Percentiles rank a stretch among this genome's conserved stretches.
These are phyloP conservation scores for Ophiostoma montium DNA, from an alignment of 2,329 filamentous ascomycete genomes.

Conservation along the genomic window DNA sequence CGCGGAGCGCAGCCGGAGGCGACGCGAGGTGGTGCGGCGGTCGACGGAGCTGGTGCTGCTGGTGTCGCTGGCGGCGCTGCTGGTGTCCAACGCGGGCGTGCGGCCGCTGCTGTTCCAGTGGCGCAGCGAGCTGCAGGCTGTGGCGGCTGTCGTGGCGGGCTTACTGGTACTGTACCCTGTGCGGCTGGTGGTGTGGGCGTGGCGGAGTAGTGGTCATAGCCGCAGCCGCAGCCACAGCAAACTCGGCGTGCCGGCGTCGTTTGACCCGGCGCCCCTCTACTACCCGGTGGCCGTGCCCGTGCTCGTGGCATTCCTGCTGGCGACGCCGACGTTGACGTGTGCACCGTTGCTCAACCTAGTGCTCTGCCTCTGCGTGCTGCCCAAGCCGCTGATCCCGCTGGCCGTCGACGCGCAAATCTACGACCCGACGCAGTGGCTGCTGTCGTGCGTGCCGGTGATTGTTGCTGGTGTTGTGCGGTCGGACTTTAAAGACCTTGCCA, in stretches of 20 bases:
- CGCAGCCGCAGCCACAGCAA: constrained; percentile 17
- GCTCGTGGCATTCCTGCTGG: constrained; percentile 62
- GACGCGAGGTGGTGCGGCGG: constrained; percentile 38
- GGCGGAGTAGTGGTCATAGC: not conserved
- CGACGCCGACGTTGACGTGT: constrained; percentile 45
- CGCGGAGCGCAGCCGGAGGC: constrained; percentile 25
- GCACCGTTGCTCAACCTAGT: constrained; percentile 46
- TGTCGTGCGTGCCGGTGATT: constrained; percentile 46
- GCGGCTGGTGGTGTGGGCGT: constrained; percentile 28
- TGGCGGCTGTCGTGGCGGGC: constrained; percentile 22
- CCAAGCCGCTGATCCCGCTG: constrained; percentile 56
- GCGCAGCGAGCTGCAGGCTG: constrained; percentile 31
- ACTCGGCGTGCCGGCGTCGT: constrained; percentile 52
- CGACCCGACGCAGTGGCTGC: constrained; percentile 62
- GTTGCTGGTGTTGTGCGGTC: not conserved
- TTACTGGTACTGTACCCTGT: constrained; percentile 44
- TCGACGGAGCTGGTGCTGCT: constrained; percentile 38
- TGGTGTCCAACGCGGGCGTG: constrained; percentile 33
- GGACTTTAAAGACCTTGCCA: not conserved
- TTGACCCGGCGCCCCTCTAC: constrained; percentile 82
- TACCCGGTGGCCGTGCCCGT: constrained; percentile 70
- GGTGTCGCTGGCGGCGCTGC: constrained; percentile 31
- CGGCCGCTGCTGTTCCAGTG: constrained; percentile 31
- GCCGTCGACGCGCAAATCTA: constrained; percentile 40
- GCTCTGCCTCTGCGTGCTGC: constrained; percentile 66